Percentiles rank a stretch among this genome's conserved stretches.
Evolutionary conservation across 2,329 filamentous ascomycete genomes (phyloP).

Genomic region (Colletotrichum cordylinicola): DNA sequence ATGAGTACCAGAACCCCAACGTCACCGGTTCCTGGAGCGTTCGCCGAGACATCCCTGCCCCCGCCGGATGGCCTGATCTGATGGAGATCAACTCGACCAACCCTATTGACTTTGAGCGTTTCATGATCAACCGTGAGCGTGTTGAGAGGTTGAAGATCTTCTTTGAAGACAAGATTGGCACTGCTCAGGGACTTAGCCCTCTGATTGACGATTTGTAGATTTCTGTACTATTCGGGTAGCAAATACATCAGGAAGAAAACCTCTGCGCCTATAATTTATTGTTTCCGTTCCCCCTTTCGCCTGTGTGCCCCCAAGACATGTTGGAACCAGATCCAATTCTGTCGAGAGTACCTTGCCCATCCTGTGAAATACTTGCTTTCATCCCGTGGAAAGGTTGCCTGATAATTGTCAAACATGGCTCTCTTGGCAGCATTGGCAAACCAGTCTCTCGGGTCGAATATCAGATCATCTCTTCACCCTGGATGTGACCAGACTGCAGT

Average conservation of each 20-base stretch:
- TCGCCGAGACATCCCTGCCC: slow-evolving; percentile 35
- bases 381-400: background rate
- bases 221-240: background rate
- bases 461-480: background rate
- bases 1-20: slow-evolving; percentile 39
- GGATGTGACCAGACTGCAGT: background rate
- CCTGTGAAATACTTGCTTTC: background rate
- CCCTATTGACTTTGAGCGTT: slow-evolving; percentile 40
- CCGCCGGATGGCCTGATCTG: slow-evolving; percentile 33
- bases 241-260: background rate
- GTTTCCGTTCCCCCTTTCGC: background rate
- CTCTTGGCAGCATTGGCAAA: background rate
- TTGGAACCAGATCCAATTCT: background rate
- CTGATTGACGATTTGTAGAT: slow-evolving; percentile 28
- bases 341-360: background rate
- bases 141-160: slow-evolving; percentile 47
- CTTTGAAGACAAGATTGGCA: slow-evolving; percentile 48
- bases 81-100: slow-evolving; percentile 36
- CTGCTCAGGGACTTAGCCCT: slow-evolving; percentile 46
- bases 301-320: background rate
- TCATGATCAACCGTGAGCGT: slow-evolving; percentile 44
- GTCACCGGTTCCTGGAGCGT: slow-evolving; percentile 34
- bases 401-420: background rate
- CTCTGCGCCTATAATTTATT: background rate
- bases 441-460: background rate